Percentiles rank a stretch among this genome's conserved stretches.
Conservation (phyloP, 192 early-diverging fungal species). For the Backusella parvicylindrica region DNA sequence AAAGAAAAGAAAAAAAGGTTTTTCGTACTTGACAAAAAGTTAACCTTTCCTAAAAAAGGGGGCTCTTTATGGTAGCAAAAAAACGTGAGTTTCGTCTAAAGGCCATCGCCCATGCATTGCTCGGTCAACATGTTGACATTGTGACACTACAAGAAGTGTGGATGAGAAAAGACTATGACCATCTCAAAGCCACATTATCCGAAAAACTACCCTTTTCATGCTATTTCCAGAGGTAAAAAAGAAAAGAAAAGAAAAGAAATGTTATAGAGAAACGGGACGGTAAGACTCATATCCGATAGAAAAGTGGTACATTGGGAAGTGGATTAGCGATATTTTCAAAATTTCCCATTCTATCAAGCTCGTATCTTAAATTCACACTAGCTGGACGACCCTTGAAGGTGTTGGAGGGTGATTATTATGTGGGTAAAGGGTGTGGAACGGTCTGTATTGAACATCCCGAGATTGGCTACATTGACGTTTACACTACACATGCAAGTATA, state of each 20-base stretch:
- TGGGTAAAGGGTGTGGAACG: constrained; percentile 49
- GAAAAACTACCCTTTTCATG: constrained; percentile 27
- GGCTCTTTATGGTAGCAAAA: constrained; percentile 41
- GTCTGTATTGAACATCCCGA: constrained; percentile 46
- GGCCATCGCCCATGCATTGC: constrained; percentile 45
- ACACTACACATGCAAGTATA: constrained; percentile 53
- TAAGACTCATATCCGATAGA: too few species aligned
- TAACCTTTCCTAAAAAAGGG: constrained; percentile 21
- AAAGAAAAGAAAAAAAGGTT: background rate
- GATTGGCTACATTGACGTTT: constrained; percentile 49
- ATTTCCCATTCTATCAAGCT: constrained; percentile 41
- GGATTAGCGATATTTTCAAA: constrained; percentile 44
- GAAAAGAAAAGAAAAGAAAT: too few species aligned
- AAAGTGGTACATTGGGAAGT: constrained; percentile 36
- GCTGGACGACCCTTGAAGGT: constrained; percentile 50
- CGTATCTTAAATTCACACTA: constrained; percentile 41
- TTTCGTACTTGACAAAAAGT: background rate
- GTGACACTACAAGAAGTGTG: constrained; percentile 47
- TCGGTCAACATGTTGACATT: constrained; percentile 24
- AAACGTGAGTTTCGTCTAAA: constrained; percentile 37
- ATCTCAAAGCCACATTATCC: constrained; percentile 12
- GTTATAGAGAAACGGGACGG: too few species aligned
- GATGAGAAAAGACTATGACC: constrained; percentile 35
- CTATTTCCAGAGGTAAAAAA: constrained; percentile 35
- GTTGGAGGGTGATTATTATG: constrained; percentile 54